Percentiles rank a stretch among this genome's conserved stretches.
Evolutionary conservation across 331 rosid species (phyloP).

Genomic region (Quercus lobata): DNA sequence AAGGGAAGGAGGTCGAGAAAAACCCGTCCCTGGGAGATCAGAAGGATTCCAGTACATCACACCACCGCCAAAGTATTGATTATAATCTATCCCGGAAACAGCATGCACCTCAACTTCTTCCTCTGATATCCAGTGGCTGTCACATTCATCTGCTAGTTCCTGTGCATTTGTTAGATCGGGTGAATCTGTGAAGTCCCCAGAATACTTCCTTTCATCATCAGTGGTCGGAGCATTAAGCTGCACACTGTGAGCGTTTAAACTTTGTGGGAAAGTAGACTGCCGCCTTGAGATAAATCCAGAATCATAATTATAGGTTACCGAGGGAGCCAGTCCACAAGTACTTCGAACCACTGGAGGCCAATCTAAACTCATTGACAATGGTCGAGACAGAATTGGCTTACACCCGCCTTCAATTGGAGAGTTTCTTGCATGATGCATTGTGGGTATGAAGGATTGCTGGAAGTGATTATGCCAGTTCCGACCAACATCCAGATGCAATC

Average conservation of each 20-base stretch:
- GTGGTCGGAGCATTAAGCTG: conserved; percentile 44
- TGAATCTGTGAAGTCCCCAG: conserved; percentile 63
- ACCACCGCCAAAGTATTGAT: conserved; percentile 94
- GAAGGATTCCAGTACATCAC: conserved; percentile 98
- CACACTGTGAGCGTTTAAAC: conserved; percentile 53
- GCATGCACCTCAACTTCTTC: conserved; percentile 96
- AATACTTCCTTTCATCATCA: conserved; percentile 70
- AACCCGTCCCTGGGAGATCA: conserved; percentile 77
- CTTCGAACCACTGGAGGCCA: conserved; percentile 94
- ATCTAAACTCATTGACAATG: conserved; percentile 85
- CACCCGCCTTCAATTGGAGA: conserved; percentile 64
- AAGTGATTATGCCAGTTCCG: conserved; percentile 94
- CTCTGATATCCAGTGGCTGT: conserved; percentile 86
- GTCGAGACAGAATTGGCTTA: conserved; percentile 61
- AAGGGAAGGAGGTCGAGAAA: conserved; percentile 97
- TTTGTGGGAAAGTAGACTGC: conserved; percentile 62
- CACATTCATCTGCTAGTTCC: conserved; percentile 80
- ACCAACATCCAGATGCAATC: conserved; percentile 96
- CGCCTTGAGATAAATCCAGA: conserved; percentile 70
- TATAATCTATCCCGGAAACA: conserved; percentile 81
- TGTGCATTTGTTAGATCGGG: conserved; percentile 57
- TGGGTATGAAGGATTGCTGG: conserved; percentile 70
- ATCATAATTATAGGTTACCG: conserved; percentile 64
- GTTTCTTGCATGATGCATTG: conserved; percentile 67
- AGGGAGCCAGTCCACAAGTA: conserved; percentile 59